phyloP scores from a whole-genome alignment of 2,329 filamentous ascomycete genomes.

The Pseudofabraea citricarpa region DNA sequence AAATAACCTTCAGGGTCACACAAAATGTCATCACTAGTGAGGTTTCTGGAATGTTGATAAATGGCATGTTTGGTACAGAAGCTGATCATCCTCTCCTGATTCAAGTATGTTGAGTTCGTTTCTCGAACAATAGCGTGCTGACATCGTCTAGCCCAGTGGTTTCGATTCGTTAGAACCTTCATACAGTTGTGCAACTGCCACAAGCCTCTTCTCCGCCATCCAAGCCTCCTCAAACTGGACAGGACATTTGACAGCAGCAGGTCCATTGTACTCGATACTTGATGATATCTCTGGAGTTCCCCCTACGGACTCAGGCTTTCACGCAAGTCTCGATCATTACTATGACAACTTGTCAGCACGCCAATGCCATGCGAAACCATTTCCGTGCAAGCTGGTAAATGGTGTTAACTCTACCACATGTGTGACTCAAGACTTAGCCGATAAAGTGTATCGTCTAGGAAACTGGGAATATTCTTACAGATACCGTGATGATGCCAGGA shows the following conservation, averaged over 20 bases:
- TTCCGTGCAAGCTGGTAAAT: conserved; percentile 59
- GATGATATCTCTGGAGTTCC: conserved; percentile 66
- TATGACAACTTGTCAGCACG: conserved; percentile 78
- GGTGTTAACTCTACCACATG: conserved; percentile 48
- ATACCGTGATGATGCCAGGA: conserved; percentile 62
- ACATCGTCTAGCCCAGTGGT: conserved; percentile 33
- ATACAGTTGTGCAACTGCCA: conserved; percentile 58
- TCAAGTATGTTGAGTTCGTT: too few relatives aligned
- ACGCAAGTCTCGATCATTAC: conserved; percentile 73
- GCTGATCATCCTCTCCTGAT: conserved; percentile 42
- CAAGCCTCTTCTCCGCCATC: conserved; percentile 37
- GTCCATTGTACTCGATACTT: conserved; percentile 50
- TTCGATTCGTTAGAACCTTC: conserved; percentile 71
- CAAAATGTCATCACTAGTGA: conserved; percentile 81
- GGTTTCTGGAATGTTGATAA: conserved; percentile 69
- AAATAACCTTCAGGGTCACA: conserved; percentile 66
- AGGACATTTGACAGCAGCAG: conserved; percentile 54
- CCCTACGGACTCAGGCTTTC: conserved; percentile 54
- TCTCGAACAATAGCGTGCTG: too few relatives aligned
- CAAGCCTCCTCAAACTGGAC: conserved; percentile 52
- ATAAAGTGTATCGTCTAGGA: conserved; percentile 70
- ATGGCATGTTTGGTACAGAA: conserved; percentile 58
- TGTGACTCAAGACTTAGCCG: conserved; percentile 55
- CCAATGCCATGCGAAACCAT: conserved; percentile 68
- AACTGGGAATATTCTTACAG: conserved; percentile 78